Conservation (phyloP, 1,139 yeast species). For the Wickerhamomyces sp. region DNA sequence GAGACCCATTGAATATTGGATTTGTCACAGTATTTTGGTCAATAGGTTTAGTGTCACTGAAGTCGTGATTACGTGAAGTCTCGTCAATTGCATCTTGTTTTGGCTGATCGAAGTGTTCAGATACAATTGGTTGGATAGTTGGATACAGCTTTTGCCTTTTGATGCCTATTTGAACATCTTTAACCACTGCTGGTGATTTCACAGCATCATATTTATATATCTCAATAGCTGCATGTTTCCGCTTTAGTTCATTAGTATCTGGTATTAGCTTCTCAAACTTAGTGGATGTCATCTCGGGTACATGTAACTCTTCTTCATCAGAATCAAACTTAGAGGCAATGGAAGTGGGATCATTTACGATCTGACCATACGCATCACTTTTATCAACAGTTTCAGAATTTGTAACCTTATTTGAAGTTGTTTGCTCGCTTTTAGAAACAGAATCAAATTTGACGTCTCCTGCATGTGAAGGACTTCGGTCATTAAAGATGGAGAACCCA, state of each 20-base stretch:
- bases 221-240: neutral
- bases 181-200: neutral
- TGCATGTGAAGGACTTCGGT: neutral
- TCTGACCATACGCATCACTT: neutral
- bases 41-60: neutral
- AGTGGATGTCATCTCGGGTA: conserved; percentile 11
- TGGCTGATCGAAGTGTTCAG: too few species aligned
- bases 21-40: neutral
- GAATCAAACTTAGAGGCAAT: conserved; percentile 8
- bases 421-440: too few species aligned
- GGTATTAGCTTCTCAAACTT: neutral
- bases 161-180: neutral
- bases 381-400: neutral
- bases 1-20: neutral
- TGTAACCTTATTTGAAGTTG: neutral
- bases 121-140: neutral
- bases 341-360: neutral
- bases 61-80: neutral
- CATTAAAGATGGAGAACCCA: neutral
- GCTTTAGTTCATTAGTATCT: neutral
- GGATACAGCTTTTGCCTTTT: neutral
- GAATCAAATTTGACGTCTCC: too few species aligned
- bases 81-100: too few species aligned
- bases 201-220: neutral
- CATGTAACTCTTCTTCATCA: conserved; percentile 13